Base-by-base conservation (phyloP, 2,329 filamentous ascomycete genomes). In the Colletotrichum navitas region DNA sequence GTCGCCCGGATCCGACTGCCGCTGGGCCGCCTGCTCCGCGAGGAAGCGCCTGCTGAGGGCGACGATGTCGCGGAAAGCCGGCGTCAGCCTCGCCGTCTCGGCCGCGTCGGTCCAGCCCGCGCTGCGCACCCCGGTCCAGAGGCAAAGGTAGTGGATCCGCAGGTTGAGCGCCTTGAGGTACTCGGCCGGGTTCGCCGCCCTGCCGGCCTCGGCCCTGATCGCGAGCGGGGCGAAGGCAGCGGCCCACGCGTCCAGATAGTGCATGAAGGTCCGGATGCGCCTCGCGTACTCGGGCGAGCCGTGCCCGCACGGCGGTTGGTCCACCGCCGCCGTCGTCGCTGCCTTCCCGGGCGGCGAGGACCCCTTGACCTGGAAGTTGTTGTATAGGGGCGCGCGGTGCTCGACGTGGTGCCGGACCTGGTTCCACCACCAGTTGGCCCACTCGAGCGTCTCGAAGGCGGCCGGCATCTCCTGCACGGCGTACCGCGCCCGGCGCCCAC, bases 381-480 rank as follows among this genome's bases (percentile, higher is more conserved):
- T 68, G 14, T 43, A 24, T 0, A 71, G 16, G 10, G 68, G 68
- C 12, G 56, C 63, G 21, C 58, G 65, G 24, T 71, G 43, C 51
- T 67, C 43, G 49, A 71, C 36, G 24, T 63, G 47, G 43, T 71
- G 68, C 16, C 59, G 34, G 5, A 58, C 56, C 5, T 58, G 51
- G 7, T 68, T 52, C 63, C 68, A 68, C 68, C 68, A 68, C 16
- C 36, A 32, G 14, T 58, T 49, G 2, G 68, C 68, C 11, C 21
- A 39, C 5, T 67, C 68, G 4, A 71, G 39, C 14, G 39, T 71
- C 2, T 56, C 41, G 14, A 71, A 71, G 10, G 26, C n/a, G 18
- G 21, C 4, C 11, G 68, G 68, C 56, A 71, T 71, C 29, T 71
- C 68, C 12, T 71, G 49, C 26, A 68, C 58, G 10, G 68, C 68